Percentiles rank a stretch among this genome's conserved stretches.
phyloP scores from a whole-genome alignment of 2,329 filamentous ascomycete species.

The Fusarium sublunatum region DNA sequence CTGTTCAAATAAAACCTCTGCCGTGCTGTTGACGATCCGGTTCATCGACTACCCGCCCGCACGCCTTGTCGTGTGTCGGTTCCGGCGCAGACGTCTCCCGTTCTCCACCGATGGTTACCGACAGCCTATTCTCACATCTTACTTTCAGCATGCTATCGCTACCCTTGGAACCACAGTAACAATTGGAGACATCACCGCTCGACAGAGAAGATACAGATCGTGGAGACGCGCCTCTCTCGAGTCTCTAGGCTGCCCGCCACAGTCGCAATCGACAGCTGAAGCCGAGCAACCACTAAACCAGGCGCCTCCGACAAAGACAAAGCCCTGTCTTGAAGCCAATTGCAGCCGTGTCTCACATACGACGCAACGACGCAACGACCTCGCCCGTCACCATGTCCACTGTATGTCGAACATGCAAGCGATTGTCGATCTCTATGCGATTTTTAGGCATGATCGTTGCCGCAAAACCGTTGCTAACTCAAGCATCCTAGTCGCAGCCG shows the following conservation, averaged over 20 bases:
- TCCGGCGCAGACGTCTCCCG: slow-evolving; percentile 36
- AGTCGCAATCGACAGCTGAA: slow-evolving; percentile 36
- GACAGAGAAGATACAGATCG: slow-evolving; percentile 1
- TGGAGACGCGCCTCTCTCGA: slow-evolving; percentile 2
- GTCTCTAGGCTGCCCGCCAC: slow-evolving; percentile 5
- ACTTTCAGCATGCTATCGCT: slow-evolving; percentile 38
- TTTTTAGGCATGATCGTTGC: background rate
- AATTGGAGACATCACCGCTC: slow-evolving; percentile 24
- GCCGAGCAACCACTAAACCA: slow-evolving; percentile 26
- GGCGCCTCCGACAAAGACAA: slow-evolving; percentile 33
- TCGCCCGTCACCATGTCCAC: slow-evolving; percentile 46
- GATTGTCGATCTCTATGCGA: slow-evolving; percentile 2
- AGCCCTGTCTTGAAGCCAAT: slow-evolving; percentile 33
- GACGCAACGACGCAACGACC: slow-evolving; percentile 23
- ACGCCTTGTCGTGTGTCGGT: slow-evolving; percentile 37
- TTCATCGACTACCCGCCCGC: slow-evolving; percentile 25
- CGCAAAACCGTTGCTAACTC: slow-evolving; percentile 25
- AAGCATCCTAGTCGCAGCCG: slow-evolving; percentile 42
- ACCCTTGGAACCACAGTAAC: slow-evolving; percentile 28
- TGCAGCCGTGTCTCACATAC: slow-evolving; percentile 36
- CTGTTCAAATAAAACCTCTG: slow-evolving; percentile 27
- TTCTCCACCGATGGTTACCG: slow-evolving; percentile 45
- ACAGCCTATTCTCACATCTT: slow-evolving; percentile 26
- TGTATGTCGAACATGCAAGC: slow-evolving; percentile 38
- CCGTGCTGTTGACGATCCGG: slow-evolving; percentile 19